phyloP scores from a whole-genome alignment of 345 rosid genomes.

The Dovyalis caffra region DNA sequence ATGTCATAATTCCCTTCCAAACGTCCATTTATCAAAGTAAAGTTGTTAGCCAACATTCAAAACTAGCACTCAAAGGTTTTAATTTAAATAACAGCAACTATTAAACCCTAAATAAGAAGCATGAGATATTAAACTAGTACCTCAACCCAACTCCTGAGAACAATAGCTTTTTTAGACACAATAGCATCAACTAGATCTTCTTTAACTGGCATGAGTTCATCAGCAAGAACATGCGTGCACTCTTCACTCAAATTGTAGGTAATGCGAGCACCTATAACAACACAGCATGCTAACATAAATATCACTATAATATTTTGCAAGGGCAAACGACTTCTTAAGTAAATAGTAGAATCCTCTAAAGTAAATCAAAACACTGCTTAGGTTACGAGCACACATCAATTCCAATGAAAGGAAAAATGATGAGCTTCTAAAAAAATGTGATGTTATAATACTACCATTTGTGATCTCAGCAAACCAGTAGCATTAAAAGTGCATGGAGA shows the following conservation, averaged over 20 bases:
- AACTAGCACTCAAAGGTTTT: neutral
- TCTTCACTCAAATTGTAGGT: slow-evolving; percentile 45
- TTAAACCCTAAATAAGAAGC: slow-evolving; percentile 8
- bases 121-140: slow-evolving; percentile 32
- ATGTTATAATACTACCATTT: neutral
- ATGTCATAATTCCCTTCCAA: neutral
- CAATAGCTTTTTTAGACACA: slow-evolving; percentile 55
- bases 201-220: slow-evolving; percentile 43
- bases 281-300: neutral
- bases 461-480: neutral
- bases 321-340: neutral
- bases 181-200: slow-evolving; percentile 60
- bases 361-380: neutral
- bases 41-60: neutral
- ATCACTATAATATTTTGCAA: neutral
- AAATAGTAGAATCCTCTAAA: neutral
- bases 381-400: neutral
- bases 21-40: neutral
- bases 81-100: neutral
- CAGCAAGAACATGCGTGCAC: slow-evolving; percentile 76
- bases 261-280: slow-evolving; percentile 54
- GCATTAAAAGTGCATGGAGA: neutral
- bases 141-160: slow-evolving; percentile 62
- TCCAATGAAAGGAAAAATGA: neutral
- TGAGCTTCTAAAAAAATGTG: neutral